Conservation (phyloP, 2,329 filamentous ascomycete genomes). For the Paraconiothyrium brasiliense region DNA sequence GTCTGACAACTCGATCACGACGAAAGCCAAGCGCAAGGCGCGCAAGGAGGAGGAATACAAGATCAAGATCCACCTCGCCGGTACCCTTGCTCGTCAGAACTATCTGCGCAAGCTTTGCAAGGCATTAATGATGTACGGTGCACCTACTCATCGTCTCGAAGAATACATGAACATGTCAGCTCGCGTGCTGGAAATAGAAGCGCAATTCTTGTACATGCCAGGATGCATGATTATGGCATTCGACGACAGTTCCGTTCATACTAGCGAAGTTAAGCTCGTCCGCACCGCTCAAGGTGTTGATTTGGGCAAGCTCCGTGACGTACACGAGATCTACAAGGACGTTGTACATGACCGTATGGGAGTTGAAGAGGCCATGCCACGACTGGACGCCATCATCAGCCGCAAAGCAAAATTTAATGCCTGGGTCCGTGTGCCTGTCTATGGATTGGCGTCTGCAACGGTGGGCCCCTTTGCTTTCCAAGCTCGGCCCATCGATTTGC, state of each 20-base stretch:
- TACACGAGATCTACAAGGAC: conserved; percentile 81
- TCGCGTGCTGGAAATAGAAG: conserved; percentile 86
- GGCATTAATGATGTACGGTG: conserved; percentile 88
- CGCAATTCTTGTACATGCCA: conserved; percentile 88
- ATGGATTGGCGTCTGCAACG: conserved; percentile 77
- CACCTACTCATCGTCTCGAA: conserved; percentile 89
- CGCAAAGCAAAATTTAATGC: conserved; percentile 62
- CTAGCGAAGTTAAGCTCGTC: conserved; percentile 81
- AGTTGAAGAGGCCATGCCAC: conserved; percentile 73
- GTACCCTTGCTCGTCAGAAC: conserved; percentile 79
- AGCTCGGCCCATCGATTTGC: conserved; percentile 79
- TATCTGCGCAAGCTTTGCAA: conserved; percentile 87
- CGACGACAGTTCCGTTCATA: conserved; percentile 76
- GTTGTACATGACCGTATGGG: conserved; percentile 81
- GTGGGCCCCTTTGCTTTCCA: conserved; percentile 85
- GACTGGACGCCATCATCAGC: conserved; percentile 70
- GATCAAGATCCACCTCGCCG: conserved; percentile 69
- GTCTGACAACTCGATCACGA: conserved; percentile 48
- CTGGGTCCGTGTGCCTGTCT: conserved; percentile 68
- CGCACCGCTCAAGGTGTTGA: conserved; percentile 74
- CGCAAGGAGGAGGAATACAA: conserved; percentile 62
- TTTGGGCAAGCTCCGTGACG: conserved; percentile 76
- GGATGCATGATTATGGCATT: conserved; percentile 96
- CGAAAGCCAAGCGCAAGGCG: conserved; percentile 42
- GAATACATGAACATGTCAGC: conserved; percentile 93